Evolutionary conservation across 192 early-diverging fungal species (phyloP).

Genomic region (Funneliformis geosporum): DNA sequence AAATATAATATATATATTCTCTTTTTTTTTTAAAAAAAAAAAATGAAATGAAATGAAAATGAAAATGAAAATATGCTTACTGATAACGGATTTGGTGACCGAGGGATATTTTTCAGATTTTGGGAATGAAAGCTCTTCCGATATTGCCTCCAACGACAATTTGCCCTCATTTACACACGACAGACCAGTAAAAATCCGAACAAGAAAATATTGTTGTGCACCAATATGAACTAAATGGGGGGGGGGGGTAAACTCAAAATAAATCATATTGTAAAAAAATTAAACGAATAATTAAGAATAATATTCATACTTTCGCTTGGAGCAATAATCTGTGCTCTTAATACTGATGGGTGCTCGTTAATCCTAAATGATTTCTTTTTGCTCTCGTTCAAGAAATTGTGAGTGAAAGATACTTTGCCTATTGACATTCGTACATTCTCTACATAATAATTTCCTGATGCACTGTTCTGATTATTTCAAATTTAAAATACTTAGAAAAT

Average conservation of each 20-base stretch:
- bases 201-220: constrained; percentile 44
- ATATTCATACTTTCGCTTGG: constrained; percentile 36
- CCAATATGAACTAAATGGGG: constrained; percentile 39
- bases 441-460: constrained; percentile 62
- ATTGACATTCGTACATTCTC: constrained; percentile 54
- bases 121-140: constrained; percentile 40
- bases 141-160: constrained; percentile 37
- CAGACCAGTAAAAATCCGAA: constrained; percentile 33
- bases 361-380: constrained; percentile 54
- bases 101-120: constrained; percentile 21
- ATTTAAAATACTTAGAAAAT: background rate
- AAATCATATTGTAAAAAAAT: background rate
- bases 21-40: background rate
- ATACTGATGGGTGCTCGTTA: constrained; percentile 45
- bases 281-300: constrained; percentile 8
- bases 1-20: too few relatives aligned
- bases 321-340: constrained; percentile 41
- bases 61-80: constrained; percentile 1
- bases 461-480: constrained; percentile 44
- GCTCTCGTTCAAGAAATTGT: constrained; percentile 53
- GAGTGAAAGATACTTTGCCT: constrained; percentile 60
- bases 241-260: background rate
- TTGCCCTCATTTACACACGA: constrained; percentile 30
- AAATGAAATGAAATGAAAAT: too few relatives aligned
- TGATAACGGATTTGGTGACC: constrained; percentile 29